phyloP scores from a whole-genome alignment of 495 filamentous ascomycete genomes.

The Symbiotaphrina buchneri region DNA sequence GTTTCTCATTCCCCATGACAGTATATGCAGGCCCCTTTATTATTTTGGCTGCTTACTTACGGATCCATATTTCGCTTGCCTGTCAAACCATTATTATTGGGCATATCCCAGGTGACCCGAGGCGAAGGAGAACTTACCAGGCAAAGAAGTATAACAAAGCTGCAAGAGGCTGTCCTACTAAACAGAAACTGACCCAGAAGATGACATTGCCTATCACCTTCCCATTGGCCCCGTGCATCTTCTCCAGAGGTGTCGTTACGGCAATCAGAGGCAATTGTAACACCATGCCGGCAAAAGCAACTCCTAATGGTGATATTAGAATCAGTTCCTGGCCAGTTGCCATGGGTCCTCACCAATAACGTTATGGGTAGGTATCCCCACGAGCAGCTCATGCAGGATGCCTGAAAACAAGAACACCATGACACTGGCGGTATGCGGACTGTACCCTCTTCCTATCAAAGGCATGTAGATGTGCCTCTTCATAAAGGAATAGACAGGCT shows the following conservation, averaged over 20 bases:
- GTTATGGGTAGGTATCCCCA: slow-evolving; percentile 91
- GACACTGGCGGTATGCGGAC: slow-evolving; percentile 36
- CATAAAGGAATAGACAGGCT: slow-evolving; percentile 92
- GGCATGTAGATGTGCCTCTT: slow-evolving; percentile 77
- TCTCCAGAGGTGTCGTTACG: slow-evolving; percentile 58
- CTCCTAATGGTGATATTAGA: slow-evolving; percentile 25
- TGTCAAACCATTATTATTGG: too few species aligned
- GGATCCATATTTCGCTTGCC: slow-evolving; percentile 90
- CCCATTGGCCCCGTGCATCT: slow-evolving; percentile 47
- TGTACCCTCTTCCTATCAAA: slow-evolving; percentile 62
- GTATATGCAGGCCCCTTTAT: too few species aligned
- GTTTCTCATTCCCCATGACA: too few species aligned
- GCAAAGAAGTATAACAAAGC: slow-evolving; percentile 88
- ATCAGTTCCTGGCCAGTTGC: slow-evolving; percentile 5
- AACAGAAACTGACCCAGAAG: slow-evolving; percentile 88
- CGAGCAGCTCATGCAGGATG: slow-evolving; percentile 73
- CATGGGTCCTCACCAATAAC: slow-evolving; percentile 40
- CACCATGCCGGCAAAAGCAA: slow-evolving; percentile 87
- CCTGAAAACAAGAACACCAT: slow-evolving; percentile 74
- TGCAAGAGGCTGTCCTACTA: slow-evolving; percentile 82
- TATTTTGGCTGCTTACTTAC: slow-evolving; percentile 21
- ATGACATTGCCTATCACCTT: slow-evolving; percentile 71
- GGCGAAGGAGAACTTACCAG: too few species aligned
- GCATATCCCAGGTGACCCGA: too few species aligned
- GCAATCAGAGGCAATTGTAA: slow-evolving; percentile 72